Evolutionary conservation across 2,329 filamentous ascomycete genomes (phyloP).

Genomic region (Beauveria sp.): DNA sequence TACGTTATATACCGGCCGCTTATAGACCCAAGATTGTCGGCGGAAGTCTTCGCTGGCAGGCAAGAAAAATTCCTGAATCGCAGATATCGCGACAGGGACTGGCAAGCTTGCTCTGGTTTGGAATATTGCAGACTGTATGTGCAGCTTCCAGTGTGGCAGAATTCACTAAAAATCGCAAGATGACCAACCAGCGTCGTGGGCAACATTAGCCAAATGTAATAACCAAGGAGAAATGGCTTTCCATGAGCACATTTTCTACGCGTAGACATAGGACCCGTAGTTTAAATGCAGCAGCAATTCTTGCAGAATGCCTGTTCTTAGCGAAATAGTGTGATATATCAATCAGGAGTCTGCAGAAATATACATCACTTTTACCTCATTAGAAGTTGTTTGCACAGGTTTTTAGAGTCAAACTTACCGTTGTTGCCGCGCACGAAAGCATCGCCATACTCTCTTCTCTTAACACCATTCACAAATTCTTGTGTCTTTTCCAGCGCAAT

Average conservation of each 20-base stretch:
- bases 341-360: slow-evolving; percentile 52
- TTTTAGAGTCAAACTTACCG: slow-evolving; percentile 43
- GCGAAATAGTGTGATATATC: background rate
- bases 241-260: slow-evolving; percentile 56
- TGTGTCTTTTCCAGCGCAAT: slow-evolving; percentile 94
- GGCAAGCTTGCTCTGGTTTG: slow-evolving; percentile 62
- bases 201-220: slow-evolving; percentile 48
- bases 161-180: slow-evolving; percentile 34
- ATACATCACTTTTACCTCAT: slow-evolving; percentile 54
- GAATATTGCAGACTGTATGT: slow-evolving; percentile 65
- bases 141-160: background rate
- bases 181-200: slow-evolving; percentile 53
- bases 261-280: slow-evolving; percentile 49
- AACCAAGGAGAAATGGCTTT: slow-evolving; percentile 54
- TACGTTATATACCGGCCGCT: slow-evolving; percentile 63
- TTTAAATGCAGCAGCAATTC: no score
- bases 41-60: slow-evolving; percentile 47
- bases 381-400: background rate
- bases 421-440: slow-evolving; percentile 96
- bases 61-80: slow-evolving; percentile 37
- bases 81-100: slow-evolving; percentile 62
- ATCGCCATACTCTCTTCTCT: slow-evolving; percentile 81
- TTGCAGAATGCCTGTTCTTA: no score
- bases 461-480: slow-evolving; percentile 79
- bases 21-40: slow-evolving; percentile 54